Evolutionary conservation across 2,329 filamentous ascomycete species (phyloP).

Genomic region (Pseudogymnoascus sp.): DNA sequence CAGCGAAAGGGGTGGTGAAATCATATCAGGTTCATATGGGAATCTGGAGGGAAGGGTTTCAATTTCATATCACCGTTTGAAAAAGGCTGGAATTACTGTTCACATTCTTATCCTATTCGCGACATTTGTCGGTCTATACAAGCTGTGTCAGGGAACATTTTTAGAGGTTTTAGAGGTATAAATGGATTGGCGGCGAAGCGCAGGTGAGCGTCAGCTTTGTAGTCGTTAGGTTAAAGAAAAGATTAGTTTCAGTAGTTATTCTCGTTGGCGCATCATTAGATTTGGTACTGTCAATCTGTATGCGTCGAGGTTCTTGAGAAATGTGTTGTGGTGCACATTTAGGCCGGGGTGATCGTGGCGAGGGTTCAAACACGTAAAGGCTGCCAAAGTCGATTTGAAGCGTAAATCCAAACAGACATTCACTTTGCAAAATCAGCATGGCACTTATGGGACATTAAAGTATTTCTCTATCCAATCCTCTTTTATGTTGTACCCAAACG

Average conservation of each 20-base stretch:
- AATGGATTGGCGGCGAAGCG: not conserved
- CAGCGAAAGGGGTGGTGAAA: not conserved
- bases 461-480: constrained; percentile 4
- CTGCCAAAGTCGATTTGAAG: not conserved
- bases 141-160: not conserved
- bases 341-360: not conserved
- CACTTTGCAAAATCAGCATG: not conserved
- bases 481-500: constrained; percentile 9
- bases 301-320: not conserved
- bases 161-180: not conserved
- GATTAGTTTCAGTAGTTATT: not conserved
- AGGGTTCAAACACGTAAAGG: not conserved
- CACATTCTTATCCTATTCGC: not conserved
- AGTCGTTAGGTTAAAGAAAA: not conserved
- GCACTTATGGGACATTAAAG: not conserved
- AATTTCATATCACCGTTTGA: not conserved
- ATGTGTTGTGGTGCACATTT: not conserved
- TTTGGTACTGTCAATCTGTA: not conserved
- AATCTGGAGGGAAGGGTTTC: not conserved
- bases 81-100: not conserved
- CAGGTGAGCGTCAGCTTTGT: not conserved
- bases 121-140: not conserved
- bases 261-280: not conserved
- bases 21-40: not conserved
- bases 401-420: not conserved